Conservation (phyloP, 169 alveolate species). For the Eimeria nieschulzi region DNA sequence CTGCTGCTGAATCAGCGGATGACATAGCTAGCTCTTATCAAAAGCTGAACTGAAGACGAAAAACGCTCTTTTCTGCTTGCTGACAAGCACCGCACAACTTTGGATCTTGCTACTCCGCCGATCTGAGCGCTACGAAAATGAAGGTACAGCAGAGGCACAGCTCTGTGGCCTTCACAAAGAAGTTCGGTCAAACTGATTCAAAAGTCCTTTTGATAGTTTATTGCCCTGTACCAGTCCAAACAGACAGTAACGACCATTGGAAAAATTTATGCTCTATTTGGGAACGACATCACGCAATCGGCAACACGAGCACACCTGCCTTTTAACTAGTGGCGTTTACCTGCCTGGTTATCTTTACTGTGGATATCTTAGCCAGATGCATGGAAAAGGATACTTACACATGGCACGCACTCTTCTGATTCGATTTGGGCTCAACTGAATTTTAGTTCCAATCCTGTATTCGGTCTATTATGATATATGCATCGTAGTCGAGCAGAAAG, state of each 20-base stretch:
- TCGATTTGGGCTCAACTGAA: conserved; percentile 87
- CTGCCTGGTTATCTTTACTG: conserved; percentile 79
- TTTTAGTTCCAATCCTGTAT: conserved; percentile 83
- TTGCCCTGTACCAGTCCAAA: conserved; percentile 17
- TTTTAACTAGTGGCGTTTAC: conserved; percentile 80
- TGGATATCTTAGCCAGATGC: conserved; percentile 81
- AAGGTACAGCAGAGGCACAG: conserved; percentile 44
- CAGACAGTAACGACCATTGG: conserved; percentile 26
- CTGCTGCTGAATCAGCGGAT: too few relatives aligned
- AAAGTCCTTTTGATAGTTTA: conserved; percentile 2
- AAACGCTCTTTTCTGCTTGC: too few relatives aligned
- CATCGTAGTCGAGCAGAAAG: conserved; percentile 67
- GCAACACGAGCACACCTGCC: conserved; percentile 81
- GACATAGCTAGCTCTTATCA: too few relatives aligned
- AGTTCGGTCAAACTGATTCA: conserved; percentile 12
- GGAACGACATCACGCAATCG: conserved; percentile 86
- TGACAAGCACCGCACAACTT: too few relatives aligned
- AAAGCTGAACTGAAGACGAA: too few relatives aligned
- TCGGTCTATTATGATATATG: conserved; percentile 80
- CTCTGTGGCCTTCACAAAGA: conserved; percentile 56
- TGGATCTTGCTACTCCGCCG: too few relatives aligned
- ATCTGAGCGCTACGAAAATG: not conserved
- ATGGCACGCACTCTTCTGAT: conserved; percentile 86
- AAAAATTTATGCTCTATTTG: conserved; percentile 84
- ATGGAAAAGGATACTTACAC: conserved; percentile 82